Evolutionary conservation across 176 grass and related monocot genomes (phyloP).

Genomic region (Oryza meridionalis): DNA sequence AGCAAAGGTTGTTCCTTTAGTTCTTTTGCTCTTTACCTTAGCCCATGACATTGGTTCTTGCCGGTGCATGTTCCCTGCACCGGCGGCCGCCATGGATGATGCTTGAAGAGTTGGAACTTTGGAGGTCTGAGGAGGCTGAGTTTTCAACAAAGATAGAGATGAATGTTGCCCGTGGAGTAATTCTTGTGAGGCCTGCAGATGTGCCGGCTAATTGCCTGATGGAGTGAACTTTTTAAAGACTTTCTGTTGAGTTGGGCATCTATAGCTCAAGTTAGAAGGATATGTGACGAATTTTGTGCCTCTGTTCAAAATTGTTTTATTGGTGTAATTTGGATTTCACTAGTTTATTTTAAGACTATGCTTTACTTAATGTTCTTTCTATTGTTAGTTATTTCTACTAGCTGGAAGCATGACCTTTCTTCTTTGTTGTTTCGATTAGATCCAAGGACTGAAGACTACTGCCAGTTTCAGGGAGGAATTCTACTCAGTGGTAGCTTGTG

Average conservation of each 20-base stretch:
- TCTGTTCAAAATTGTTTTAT: not conserved
- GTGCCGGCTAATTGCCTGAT: not conserved
- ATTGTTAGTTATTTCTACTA: conserved; percentile 3
- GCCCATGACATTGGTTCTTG: not conserved
- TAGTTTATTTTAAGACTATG: not conserved
- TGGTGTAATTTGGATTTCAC: not conserved
- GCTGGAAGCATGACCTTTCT: not conserved
- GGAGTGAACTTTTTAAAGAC: not conserved
- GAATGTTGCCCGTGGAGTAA: not conserved
- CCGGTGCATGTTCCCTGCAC: not conserved
- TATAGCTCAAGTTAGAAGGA: conserved; percentile 4
- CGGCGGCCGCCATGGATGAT: not conserved
- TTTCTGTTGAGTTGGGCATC: not conserved
- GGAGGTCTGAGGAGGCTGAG: not conserved
- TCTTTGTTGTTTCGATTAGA: not conserved
- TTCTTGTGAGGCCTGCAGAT: too few species aligned
- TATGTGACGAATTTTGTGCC: not conserved
- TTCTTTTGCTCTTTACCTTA: not conserved
- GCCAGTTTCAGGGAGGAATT: not conserved
- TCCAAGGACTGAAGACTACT: not conserved
- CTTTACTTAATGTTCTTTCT: not conserved
- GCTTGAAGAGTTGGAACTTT: not conserved
- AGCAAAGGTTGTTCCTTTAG: not conserved
- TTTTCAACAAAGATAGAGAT: not conserved
- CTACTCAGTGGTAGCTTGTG: conserved; percentile 9